A percentile compares a stretch with the other conserved stretches of the same genome.
Conservation (phyloP, 176 grass and related monocot species). For the Miscanthus lutarioriparius region DNA sequence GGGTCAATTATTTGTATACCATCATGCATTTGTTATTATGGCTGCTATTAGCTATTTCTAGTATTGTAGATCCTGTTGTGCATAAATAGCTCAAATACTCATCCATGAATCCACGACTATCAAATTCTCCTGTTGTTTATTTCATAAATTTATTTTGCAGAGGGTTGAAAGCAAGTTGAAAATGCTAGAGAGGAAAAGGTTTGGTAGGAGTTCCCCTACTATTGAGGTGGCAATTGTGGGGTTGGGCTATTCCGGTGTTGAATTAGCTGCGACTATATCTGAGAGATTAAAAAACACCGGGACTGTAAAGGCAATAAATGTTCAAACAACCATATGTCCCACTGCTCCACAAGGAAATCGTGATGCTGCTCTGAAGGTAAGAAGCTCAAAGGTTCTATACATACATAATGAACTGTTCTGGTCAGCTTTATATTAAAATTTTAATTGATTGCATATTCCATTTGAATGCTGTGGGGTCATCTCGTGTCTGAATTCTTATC, state of each 20-base stretch:
- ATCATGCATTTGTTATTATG: neutral
- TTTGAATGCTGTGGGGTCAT: constrained; percentile 3
- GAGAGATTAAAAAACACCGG: constrained; percentile 88
- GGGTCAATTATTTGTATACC: neutral
- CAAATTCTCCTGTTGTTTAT: neutral
- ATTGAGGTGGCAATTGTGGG: constrained; percentile 92
- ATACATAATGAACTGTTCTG: neutral
- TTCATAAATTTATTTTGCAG: constrained; percentile 45
- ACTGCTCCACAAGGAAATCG: constrained; percentile 84
- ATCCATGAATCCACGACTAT: neutral
- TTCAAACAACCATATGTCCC: constrained; percentile 81
- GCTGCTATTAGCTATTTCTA: constrained; percentile 15
- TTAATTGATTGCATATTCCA: neutral
- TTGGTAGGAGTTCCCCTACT: constrained; percentile 55
- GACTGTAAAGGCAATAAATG: constrained; percentile 88
- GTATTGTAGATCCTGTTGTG: neutral
- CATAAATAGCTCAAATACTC: constrained; percentile 6
- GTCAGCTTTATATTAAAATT: constrained; percentile 11
- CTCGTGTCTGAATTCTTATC: neutral
- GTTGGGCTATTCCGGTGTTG: constrained; percentile 91
- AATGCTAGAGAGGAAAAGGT: constrained; percentile 75
- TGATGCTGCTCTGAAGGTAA: constrained; percentile 86
- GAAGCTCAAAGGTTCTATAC: constrained; percentile 20
- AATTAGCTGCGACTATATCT: constrained; percentile 89
- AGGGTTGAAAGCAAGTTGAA: constrained; percentile 80